Conservation (phyloP, 1,284 basidiomycete genomes). For the Puccinia coronata region DNA sequence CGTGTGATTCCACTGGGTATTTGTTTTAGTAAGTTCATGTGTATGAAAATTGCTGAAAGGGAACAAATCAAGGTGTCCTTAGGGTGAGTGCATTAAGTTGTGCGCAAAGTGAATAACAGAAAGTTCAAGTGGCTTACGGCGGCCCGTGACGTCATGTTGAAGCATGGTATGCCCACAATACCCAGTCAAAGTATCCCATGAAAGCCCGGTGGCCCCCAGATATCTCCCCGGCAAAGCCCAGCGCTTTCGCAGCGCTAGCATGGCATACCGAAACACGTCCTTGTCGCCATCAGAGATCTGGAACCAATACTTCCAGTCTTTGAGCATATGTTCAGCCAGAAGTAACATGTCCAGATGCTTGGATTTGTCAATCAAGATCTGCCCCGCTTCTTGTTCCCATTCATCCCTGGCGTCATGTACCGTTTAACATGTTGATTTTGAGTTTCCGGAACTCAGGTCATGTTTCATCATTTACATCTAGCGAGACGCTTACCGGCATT, state of each 20-base stretch:
- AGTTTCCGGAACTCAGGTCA: not conserved
- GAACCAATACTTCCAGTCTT: conserved; percentile 61
- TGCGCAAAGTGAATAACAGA: not conserved
- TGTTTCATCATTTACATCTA: not conserved
- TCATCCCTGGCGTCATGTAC: conserved; percentile 57
- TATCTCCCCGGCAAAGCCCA: conserved; percentile 63
- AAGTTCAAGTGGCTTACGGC: conserved; percentile 50
- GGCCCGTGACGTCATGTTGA: conserved; percentile 60
- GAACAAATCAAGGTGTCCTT: not conserved
- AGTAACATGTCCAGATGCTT: conserved; percentile 62
- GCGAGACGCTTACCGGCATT: conserved; percentile 58
- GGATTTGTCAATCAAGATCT: conserved; percentile 62
- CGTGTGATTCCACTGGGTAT: conserved; percentile 53
- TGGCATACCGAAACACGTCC: conserved; percentile 62
- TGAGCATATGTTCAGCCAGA: conserved; percentile 61
- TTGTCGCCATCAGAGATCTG: conserved; percentile 63
- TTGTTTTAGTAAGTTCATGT: conserved; percentile 62
- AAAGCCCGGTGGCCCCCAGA: conserved; percentile 60
- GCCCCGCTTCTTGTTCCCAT: conserved; percentile 62
- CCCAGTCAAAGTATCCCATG: conserved; percentile 55
- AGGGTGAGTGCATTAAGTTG: not conserved
- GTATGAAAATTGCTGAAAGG: conserved; percentile 57
- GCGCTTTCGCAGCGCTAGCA: conserved; percentile 62
- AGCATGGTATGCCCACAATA: conserved; percentile 61
- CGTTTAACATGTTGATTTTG: not conserved